phyloP scores from a whole-genome alignment of 352 stramenopile genomes.

The Globisporangium takayamanum region DNA sequence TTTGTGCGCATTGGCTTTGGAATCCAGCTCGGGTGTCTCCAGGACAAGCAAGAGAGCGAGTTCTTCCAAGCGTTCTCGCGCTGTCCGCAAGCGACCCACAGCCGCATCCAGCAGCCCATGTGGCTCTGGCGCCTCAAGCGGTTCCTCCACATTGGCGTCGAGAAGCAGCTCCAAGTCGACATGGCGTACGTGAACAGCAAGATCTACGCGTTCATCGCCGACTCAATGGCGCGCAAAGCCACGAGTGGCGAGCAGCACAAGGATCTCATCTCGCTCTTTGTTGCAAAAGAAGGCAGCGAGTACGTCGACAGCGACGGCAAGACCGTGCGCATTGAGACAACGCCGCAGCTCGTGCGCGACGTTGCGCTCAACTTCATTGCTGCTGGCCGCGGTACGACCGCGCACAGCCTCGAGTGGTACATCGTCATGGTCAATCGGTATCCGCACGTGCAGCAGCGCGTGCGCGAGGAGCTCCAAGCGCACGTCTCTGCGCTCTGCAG shows the following conservation, averaged over 20 bases:
- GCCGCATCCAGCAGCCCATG: conserved; percentile 39
- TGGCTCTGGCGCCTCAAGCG: conserved; percentile 37
- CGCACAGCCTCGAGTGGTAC: conserved; percentile 53
- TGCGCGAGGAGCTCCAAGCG: conserved; percentile 39
- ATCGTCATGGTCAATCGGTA: conserved; percentile 69
- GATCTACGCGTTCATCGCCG: conserved; percentile 37
- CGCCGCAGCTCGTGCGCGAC: conserved; percentile 43
- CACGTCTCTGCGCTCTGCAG: conserved; percentile 31
- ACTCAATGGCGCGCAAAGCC: conserved; percentile 28
- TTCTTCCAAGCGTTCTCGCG: conserved; percentile 29
- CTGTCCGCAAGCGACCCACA: conserved; percentile 17
- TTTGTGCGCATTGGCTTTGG: conserved; percentile 72
- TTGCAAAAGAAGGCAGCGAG: conserved; percentile 28
- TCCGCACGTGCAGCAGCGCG: conserved; percentile 31
- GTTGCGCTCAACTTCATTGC: conserved; percentile 69
- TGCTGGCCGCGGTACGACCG: conserved; percentile 69
- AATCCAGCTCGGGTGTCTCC: conserved; percentile 30
- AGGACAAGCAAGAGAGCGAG: conserved; percentile 20
- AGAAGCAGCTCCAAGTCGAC: conserved; percentile 28
- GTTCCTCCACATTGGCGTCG: conserved; percentile 19
- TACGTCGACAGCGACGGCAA: conserved; percentile 17
- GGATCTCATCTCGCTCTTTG: conserved; percentile 36
- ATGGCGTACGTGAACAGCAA: conserved; percentile 28
- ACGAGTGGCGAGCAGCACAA: conserved; percentile 11
- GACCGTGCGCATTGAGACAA: conserved; percentile 10